Conservation (phyloP, 75 land plant genomes). For the Picea sitchensis region DNA sequence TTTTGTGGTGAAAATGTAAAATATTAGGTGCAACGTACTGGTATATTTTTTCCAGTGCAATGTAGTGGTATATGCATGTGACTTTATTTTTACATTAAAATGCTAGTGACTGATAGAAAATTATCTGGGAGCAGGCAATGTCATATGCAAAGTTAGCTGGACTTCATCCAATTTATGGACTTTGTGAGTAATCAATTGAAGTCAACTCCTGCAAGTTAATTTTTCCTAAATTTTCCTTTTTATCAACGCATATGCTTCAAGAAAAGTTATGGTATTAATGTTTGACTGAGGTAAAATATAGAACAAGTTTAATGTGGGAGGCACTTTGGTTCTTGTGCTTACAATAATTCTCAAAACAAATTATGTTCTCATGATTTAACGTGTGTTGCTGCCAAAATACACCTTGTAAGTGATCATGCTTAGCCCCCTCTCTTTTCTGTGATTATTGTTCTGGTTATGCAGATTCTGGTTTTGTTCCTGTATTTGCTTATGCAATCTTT, state of each 20-base stretch:
- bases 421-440: not conserved
- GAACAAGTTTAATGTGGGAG: not conserved
- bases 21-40: not conserved
- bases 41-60: not conserved
- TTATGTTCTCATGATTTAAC: not conserved
- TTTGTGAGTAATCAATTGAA: slow-evolving; percentile 59
- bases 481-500: slow-evolving; percentile 86
- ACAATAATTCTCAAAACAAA: not conserved
- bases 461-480: slow-evolving; percentile 94
- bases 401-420: not conserved
- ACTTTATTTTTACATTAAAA: slow-evolving; percentile 8
- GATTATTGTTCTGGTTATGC: slow-evolving; percentile 9
- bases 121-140: slow-evolving; percentile 69
- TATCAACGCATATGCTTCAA: not conserved
- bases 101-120: slow-evolving; percentile 2
- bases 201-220: not conserved
- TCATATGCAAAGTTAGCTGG: slow-evolving; percentile 98
- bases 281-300: not conserved
- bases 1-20: not conserved
- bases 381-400: not conserved
- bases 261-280: not conserved
- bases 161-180: slow-evolving; percentile 94
- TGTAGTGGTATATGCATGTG: not conserved
- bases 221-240: not conserved
- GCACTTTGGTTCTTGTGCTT: not conserved